Conservation (phyloP, 192 early-diverging fungal species). For the Mortierella alpina region DNA sequence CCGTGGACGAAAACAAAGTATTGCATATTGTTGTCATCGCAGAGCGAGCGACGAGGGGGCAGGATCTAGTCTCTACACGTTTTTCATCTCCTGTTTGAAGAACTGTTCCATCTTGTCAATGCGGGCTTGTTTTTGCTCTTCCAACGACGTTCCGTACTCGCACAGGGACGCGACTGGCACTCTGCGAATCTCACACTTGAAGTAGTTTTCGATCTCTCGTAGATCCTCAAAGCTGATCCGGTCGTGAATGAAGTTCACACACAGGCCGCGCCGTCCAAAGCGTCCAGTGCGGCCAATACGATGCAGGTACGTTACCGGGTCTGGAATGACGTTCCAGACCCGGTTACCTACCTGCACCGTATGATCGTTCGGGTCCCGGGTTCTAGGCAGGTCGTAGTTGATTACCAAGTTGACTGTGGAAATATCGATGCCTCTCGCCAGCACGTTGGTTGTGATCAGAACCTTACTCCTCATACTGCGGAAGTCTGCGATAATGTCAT, state of each 20-base stretch:
- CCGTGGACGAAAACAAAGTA: too few species aligned
- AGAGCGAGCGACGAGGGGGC: too few species aligned
- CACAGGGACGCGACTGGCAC: slow-evolving; percentile 61
- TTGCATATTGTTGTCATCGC: too few species aligned
- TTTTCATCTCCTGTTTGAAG: slow-evolving; percentile 23
- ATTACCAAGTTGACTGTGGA: slow-evolving; percentile 94
- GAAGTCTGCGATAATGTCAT: slow-evolving; percentile 74
- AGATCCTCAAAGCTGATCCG: slow-evolving; percentile 73
- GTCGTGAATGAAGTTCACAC: slow-evolving; percentile 94
- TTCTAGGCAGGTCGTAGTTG: slow-evolving; percentile 94
- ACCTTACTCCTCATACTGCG: slow-evolving; percentile 57
- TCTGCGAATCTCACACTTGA: slow-evolving; percentile 75
- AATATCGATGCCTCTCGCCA: slow-evolving; percentile 90
- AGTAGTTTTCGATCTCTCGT: slow-evolving; percentile 79
- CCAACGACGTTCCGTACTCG: not conserved
- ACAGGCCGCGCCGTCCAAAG: slow-evolving; percentile 94
- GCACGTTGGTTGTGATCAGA: slow-evolving; percentile 75
- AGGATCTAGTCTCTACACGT: too few species aligned
- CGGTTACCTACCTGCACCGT: too few species aligned
- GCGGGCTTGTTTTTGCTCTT: slow-evolving; percentile 5
- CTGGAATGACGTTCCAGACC: slow-evolving; percentile 56
- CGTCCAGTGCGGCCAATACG: slow-evolving; percentile 97
- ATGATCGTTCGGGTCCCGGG: slow-evolving; percentile 37
- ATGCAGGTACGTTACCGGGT: slow-evolving; percentile 94
- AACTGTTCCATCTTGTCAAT: slow-evolving; percentile 28